Conservation (phyloP, 2,329 filamentous ascomycete genomes). For the Diaporthe destruens region DNA sequence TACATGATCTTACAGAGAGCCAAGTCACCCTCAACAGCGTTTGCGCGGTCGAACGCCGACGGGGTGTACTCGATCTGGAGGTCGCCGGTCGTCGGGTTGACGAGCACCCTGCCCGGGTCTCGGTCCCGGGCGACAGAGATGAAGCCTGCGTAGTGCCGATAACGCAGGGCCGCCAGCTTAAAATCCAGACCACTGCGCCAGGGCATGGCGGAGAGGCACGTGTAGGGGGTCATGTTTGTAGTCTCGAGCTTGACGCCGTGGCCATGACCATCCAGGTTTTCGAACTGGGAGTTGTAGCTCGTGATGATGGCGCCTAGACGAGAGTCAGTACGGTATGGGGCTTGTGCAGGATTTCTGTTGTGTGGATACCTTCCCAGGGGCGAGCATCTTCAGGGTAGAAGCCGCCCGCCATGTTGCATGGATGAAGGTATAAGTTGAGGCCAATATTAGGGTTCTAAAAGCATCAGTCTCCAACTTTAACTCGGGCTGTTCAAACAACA, state of each 20-base stretch:
- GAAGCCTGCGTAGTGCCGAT: conserved; percentile 77
- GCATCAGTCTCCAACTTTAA: conserved; percentile 28
- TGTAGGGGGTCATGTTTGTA: conserved; percentile 77
- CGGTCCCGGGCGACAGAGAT: conserved; percentile 82
- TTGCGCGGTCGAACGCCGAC: conserved; percentile 77
- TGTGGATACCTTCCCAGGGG: conserved; percentile 71
- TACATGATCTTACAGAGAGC: conserved; percentile 83
- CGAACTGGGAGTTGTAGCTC: conserved; percentile 79
- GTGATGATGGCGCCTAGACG: conserved; percentile 81
- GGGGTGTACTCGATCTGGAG: conserved; percentile 77
- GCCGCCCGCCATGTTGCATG: conserved; percentile 68
- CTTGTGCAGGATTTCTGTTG: neutral
- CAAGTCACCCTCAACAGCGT: conserved; percentile 78
- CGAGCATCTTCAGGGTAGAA: conserved; percentile 77
- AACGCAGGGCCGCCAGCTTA: conserved; percentile 78
- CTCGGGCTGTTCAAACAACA: neutral
- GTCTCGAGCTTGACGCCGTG: conserved; percentile 88
- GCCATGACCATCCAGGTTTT: conserved; percentile 83
- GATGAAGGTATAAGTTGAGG: conserved; percentile 82
- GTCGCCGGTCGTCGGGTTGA: conserved; percentile 75
- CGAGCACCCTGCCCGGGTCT: conserved; percentile 79
- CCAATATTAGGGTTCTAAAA: conserved; percentile 79
- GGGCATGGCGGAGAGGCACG: conserved; percentile 71
- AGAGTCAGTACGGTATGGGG: conserved; percentile 26
- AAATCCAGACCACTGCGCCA: conserved; percentile 78